These are phyloP conservation scores for Aspergillus carbonarius DNA, from an alignment of 2,329 filamentous ascomycete species.

Conservation along the genomic window DNA sequence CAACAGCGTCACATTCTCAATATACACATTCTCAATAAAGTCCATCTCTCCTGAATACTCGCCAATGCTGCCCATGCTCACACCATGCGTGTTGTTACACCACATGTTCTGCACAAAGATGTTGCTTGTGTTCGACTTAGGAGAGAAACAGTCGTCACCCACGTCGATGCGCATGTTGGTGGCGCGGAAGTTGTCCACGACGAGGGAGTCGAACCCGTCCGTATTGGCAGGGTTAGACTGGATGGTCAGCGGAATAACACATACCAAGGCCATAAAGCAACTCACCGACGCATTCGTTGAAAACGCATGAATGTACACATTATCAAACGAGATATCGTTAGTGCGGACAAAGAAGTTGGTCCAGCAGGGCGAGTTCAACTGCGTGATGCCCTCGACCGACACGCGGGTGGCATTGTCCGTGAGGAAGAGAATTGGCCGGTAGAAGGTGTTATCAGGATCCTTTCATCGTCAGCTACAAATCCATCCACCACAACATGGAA, in stretches of 20 bases:
- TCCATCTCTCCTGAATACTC: slow-evolving; percentile 57
- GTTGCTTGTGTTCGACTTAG: slow-evolving; percentile 60
- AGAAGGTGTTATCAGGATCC: slow-evolving; percentile 56
- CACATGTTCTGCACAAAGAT: slow-evolving; percentile 60
- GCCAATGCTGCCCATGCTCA: slow-evolving; percentile 59
- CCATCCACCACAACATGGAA: background rate
- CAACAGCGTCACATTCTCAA: slow-evolving; percentile 61
- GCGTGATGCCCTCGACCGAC: slow-evolving; percentile 57
- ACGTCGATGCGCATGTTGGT: slow-evolving; percentile 54
- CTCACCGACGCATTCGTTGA: slow-evolving; percentile 48
- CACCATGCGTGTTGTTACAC: slow-evolving; percentile 60
- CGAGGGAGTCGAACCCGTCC: slow-evolving; percentile 62
- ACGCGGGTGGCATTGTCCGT: slow-evolving; percentile 62
- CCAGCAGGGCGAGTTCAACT: slow-evolving; percentile 64
- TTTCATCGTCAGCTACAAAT: slow-evolving; percentile 11
- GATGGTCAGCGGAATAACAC: slow-evolving; percentile 10
- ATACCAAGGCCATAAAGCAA: background rate
- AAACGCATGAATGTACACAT: slow-evolving; percentile 55
- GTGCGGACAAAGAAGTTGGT: slow-evolving; percentile 62
- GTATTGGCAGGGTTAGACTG: slow-evolving; percentile 57
- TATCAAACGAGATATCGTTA: slow-evolving; percentile 55
- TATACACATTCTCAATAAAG: slow-evolving; percentile 57
- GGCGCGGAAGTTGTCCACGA: slow-evolving; percentile 55
- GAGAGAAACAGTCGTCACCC: slow-evolving; percentile 62
- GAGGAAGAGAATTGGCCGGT: slow-evolving; percentile 61